phyloP scores from a whole-genome alignment of 2,329 filamentous ascomycete species.

The Neofusicoccum sp. region DNA sequence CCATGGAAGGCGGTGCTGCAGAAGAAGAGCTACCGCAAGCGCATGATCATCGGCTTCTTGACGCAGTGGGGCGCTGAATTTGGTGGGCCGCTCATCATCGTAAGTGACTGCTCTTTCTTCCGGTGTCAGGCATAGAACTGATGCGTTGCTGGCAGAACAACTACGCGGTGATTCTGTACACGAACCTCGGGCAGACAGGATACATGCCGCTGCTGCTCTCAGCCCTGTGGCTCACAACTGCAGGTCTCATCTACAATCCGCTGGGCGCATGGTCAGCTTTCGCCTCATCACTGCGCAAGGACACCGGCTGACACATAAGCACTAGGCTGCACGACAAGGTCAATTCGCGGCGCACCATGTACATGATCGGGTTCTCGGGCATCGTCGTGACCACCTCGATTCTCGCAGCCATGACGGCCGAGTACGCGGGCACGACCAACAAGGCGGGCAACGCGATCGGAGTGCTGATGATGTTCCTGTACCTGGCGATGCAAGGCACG shows the following conservation, averaged over 20 bases:
- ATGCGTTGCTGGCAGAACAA: conserved; percentile 42
- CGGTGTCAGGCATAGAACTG: neutral
- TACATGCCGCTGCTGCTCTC: conserved; percentile 46
- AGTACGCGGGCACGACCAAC: conserved; percentile 44
- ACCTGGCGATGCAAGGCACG: conserved; percentile 52
- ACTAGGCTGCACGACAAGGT: conserved; percentile 25
- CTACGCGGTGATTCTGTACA: conserved; percentile 37
- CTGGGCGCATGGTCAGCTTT: conserved; percentile 18
- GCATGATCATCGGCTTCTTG: conserved; percentile 53
- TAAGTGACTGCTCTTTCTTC: neutral
- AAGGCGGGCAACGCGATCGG: conserved; percentile 44
- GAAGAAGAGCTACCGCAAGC: conserved; percentile 42
- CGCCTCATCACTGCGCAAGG: neutral
- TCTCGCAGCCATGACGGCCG: conserved; percentile 38
- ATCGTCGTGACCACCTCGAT: conserved; percentile 25
- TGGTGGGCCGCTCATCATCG: conserved; percentile 54
- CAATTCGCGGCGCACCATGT: conserved; percentile 25
- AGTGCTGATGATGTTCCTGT: conserved; percentile 48
- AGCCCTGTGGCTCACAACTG: conserved; percentile 48
- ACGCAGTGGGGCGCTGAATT: conserved; percentile 57
- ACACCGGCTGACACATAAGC: neutral
- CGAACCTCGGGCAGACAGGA: conserved; percentile 43
- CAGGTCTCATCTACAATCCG: conserved; percentile 38
- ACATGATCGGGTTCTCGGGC: conserved; percentile 37
- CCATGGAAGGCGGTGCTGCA: conserved; percentile 25